Conservation (phyloP, 805 yeast species). For the Kuraishia hungarica region DNA sequence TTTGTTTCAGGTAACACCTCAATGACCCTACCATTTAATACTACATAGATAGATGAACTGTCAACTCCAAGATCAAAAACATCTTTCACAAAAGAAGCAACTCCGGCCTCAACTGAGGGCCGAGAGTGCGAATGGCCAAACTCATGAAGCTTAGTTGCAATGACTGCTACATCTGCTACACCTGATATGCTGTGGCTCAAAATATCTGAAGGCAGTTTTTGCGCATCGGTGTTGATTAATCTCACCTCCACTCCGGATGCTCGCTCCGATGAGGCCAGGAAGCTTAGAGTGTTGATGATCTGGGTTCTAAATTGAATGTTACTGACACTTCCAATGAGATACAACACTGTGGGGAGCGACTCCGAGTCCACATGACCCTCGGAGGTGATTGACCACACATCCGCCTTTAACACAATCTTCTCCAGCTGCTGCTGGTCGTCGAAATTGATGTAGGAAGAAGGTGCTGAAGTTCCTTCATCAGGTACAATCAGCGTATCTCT, state of each 20-base stretch:
- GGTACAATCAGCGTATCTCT: conserved; percentile 50
- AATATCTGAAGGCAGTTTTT: not conserved
- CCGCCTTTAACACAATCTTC: not conserved
- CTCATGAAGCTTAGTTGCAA: not conserved
- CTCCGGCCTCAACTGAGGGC: not conserved
- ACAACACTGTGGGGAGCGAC: not conserved
- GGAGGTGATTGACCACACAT: not conserved
- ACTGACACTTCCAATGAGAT: conserved; percentile 1
- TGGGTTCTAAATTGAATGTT: not conserved
- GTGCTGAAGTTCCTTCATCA: conserved; percentile 21
- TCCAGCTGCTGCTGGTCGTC: no score
- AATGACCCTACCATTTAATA: conserved; percentile 48
- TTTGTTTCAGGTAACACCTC: conserved; percentile 21
- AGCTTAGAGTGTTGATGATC: not conserved
- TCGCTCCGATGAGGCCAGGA: not conserved
- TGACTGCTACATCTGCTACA: not conserved
- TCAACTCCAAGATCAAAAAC: not conserved
- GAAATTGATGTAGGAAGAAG: conserved; percentile 3
- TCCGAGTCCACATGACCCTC: not conserved
- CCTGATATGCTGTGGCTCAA: not conserved
- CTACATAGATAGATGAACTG: conserved; percentile 19
- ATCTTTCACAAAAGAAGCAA: not conserved
- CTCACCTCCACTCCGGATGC: not conserved
- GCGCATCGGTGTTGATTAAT: not conserved
- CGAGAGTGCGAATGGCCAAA: not conserved